Percentiles rank a stretch among this genome's conserved stretches.
Conservation (phyloP, 768 basidiomycete genomes). For the Strobilomyces dryophilus region DNA sequence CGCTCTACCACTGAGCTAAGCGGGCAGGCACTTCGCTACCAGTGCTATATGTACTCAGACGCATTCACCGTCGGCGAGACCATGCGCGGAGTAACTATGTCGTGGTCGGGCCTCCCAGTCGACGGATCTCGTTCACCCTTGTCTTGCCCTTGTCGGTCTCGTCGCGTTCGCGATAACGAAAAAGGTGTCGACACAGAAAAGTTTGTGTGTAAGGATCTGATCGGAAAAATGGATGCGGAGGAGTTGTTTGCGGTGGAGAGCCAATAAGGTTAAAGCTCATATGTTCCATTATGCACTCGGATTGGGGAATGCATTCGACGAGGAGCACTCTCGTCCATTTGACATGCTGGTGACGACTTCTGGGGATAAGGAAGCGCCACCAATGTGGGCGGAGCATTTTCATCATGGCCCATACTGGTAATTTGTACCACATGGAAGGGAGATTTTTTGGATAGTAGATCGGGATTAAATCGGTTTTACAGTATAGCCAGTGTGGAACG, state of each 20-base stretch:
- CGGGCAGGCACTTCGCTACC: conserved; percentile 12
- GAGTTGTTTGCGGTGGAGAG: conserved; percentile 40
- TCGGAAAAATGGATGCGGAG: conserved; percentile 38
- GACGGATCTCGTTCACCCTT: conserved; percentile 40
- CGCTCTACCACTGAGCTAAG: conserved; percentile 46
- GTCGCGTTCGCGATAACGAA: conserved; percentile 28
- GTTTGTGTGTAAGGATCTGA: conserved; percentile 36
- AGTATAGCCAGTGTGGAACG: no score
- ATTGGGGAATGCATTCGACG: conserved; percentile 49
- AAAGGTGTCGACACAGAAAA: conserved; percentile 40
- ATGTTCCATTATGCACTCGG: conserved; percentile 40
- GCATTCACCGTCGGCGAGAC: conserved; percentile 11
- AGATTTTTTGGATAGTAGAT: conserved; percentile 27
- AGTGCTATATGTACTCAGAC: neutral
- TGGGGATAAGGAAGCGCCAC: conserved; percentile 40
- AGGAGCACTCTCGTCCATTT: conserved; percentile 39
- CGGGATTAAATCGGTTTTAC: conserved; percentile 9
- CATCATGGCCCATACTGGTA: conserved; percentile 45
- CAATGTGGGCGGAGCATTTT: conserved; percentile 45
- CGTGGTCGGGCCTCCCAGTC: conserved; percentile 41
- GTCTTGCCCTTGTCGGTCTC: conserved; percentile 33
- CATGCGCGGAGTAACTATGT: conserved; percentile 48
- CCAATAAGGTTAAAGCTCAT: conserved; percentile 40
- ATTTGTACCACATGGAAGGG: conserved; percentile 43
- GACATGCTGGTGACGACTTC: conserved; percentile 42